These are phyloP conservation scores for Talaromyces sp. DNA, from an alignment of 2,329 filamentous ascomycete species.

Conservation along the genomic window DNA sequence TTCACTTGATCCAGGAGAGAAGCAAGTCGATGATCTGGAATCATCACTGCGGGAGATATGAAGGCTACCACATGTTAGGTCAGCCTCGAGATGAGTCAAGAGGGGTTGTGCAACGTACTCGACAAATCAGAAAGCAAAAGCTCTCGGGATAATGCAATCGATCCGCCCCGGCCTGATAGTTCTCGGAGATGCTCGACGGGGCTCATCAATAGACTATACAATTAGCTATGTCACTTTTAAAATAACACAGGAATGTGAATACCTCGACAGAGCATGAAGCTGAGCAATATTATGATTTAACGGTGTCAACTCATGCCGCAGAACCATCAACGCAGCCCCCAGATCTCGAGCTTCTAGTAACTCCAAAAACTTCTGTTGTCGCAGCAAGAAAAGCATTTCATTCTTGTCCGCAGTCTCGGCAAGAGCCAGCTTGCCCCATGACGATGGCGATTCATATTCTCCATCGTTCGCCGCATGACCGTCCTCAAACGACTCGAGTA, in stretches of 20 bases:
- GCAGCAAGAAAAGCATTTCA: constrained; percentile 81
- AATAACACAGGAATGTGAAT: constrained; percentile 23
- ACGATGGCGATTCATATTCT: constrained; percentile 28
- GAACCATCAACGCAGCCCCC: constrained; percentile 71
- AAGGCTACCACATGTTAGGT: constrained; percentile 56
- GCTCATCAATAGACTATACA: constrained; percentile 80
- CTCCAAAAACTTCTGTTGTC: constrained; percentile 94
- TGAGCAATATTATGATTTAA: constrained; percentile 74
- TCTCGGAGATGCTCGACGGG: constrained; percentile 71
- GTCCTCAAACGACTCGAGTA: constrained; percentile 55
- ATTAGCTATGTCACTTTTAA: constrained; percentile 1
- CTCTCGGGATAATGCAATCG: constrained; percentile 70
- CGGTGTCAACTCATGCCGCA: constrained; percentile 83
- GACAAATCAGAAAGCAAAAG: constrained; percentile 77
- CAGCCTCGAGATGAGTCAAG: neutral
- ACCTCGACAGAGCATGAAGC: constrained; percentile 78
- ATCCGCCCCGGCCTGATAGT: constrained; percentile 83
- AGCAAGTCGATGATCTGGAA: constrained; percentile 85
- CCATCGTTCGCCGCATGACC: constrained; percentile 47
- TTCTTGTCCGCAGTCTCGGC: constrained; percentile 71
- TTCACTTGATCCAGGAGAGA: constrained; percentile 81
- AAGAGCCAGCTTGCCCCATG: constrained; percentile 65
- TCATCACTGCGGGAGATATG: constrained; percentile 95
- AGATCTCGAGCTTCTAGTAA: constrained; percentile 75
- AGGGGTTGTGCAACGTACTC: constrained; percentile 54